phyloP scores from a whole-genome alignment of 2,329 filamentous ascomycete genomes.

The Lasiodiplodia theobromae region DNA sequence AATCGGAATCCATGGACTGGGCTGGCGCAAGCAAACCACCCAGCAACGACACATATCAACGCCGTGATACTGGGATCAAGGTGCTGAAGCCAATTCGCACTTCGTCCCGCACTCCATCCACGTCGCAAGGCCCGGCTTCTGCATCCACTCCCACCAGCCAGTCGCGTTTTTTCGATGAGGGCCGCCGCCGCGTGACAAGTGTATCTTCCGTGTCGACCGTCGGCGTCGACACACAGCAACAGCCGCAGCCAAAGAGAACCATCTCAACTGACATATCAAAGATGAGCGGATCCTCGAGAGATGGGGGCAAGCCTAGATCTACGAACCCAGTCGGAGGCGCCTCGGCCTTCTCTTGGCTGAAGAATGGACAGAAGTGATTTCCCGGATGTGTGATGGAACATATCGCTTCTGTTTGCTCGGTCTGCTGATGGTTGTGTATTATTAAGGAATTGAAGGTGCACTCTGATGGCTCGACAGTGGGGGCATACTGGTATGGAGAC shows the following conservation, averaged over 20 bases:
- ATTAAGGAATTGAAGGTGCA: not conserved
- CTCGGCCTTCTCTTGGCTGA: constrained; percentile 94
- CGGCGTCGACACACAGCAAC: constrained; percentile 24
- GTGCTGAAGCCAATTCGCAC: constrained; percentile 81
- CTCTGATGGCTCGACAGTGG: not conserved
- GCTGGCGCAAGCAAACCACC: constrained; percentile 62
- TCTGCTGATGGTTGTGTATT: not conserved
- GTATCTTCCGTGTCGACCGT: constrained; percentile 28
- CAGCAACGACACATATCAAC: constrained; percentile 72
- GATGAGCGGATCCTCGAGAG: constrained; percentile 2
- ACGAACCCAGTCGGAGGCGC: constrained; percentile 87
- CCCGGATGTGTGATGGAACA: not conserved
- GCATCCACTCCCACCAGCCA: constrained; percentile 37
- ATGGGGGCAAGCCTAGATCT: constrained; percentile 6
- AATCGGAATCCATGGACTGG: constrained; percentile 51
- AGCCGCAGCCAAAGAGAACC: constrained; percentile 20
- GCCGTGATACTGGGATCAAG: constrained; percentile 80
- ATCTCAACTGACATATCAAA: constrained; percentile 25
- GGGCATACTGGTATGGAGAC: not conserved
- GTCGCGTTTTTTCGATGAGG: constrained; percentile 57
- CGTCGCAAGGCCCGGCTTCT: constrained; percentile 37
- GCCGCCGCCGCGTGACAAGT: constrained; percentile 42
- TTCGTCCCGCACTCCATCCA: constrained; percentile 56
- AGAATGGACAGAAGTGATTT: constrained; percentile 40
- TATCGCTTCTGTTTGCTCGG: not conserved